A percentile compares a stretch with the other conserved stretches of the same genome.
phyloP scores from a whole-genome alignment of 2,329 filamentous ascomycete species.

The Coniochaeta sp. region DNA sequence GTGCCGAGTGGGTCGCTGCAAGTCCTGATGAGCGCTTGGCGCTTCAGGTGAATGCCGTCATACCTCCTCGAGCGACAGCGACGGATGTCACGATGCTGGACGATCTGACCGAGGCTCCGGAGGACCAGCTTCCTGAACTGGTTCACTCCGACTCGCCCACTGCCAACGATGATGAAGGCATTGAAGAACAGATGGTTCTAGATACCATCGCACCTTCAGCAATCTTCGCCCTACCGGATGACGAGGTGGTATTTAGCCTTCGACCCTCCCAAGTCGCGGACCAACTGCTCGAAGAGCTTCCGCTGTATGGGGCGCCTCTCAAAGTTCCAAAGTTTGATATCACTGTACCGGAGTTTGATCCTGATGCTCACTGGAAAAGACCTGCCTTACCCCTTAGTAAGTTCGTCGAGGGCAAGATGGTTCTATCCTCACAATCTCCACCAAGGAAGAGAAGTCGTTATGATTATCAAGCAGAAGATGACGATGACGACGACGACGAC shows the following conservation, averaged over 20 bases:
- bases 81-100: conserved; percentile 13
- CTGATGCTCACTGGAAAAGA: conserved; percentile 65
- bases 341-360: conserved; percentile 49
- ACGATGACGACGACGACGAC: conserved; percentile 37
- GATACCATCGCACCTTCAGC: conserved; percentile 61
- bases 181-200: conserved; percentile 16
- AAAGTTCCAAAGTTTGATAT: conserved; percentile 51
- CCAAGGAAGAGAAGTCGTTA: conserved; percentile 76
- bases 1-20: conserved; percentile 71
- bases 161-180: conserved; percentile 31
- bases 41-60: conserved; percentile 58
- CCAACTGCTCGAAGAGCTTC: conserved; percentile 71
- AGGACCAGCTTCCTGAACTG: conserved; percentile 58
- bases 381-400: conserved; percentile 81
- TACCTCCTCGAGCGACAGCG: conserved; percentile 27
- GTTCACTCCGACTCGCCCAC: conserved; percentile 53
- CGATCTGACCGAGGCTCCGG: conserved; percentile 19
- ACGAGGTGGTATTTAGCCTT: conserved; percentile 74
- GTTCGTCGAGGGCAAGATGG: conserved; percentile 74
- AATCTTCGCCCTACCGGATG: conserved; percentile 74
- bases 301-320: conserved; percentile 64
- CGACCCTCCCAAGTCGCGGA: conserved; percentile 68
- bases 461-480: conserved; percentile 65
- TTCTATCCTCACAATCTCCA: conserved; percentile 56
- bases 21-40: conserved; percentile 52